A percentile compares a stretch with the other conserved stretches of the same genome.
phyloP scores from a whole-genome alignment of 2,329 filamentous ascomycete genomes.

The Fusarium verticillioides region DNA sequence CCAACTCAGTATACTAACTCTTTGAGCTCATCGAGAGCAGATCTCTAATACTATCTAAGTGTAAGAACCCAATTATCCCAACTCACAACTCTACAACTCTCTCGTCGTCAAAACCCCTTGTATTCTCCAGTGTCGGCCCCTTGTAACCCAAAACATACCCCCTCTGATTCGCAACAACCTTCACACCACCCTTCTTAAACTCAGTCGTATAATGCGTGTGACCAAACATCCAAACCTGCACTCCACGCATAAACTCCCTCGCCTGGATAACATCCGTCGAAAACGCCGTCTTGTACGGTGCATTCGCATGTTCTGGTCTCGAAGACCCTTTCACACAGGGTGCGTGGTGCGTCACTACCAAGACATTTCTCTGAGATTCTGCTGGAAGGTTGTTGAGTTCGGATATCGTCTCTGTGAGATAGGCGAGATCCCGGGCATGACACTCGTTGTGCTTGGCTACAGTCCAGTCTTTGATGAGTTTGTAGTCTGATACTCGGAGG shows the following conservation, averaged over 20 bases:
- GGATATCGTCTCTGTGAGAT: constrained; percentile 58
- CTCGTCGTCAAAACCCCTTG: constrained; percentile 39
- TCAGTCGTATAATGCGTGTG: constrained; percentile 60
- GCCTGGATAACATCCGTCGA: constrained; percentile 58
- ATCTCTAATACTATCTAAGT: neutral
- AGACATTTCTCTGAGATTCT: constrained; percentile 44
- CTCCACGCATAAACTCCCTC: constrained; percentile 49
- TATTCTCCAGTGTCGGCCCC: constrained; percentile 40
- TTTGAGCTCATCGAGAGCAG: neutral
- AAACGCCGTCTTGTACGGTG: constrained; percentile 62
- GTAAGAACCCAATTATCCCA: neutral
- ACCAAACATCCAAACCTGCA: constrained; percentile 57
- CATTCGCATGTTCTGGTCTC: constrained; percentile 59
- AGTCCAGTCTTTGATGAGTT: constrained; percentile 63
- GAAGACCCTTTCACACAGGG: constrained; percentile 62
- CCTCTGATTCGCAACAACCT: constrained; percentile 59
- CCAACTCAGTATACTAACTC: neutral
- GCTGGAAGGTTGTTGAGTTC: constrained; percentile 28
- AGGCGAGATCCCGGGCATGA: constrained; percentile 60
- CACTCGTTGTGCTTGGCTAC: constrained; percentile 59
- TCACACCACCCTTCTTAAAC: constrained; percentile 47
- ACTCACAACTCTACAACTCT: constrained; percentile 39
- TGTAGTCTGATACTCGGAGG: constrained; percentile 63
- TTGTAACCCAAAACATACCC: constrained; percentile 51
- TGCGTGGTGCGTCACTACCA: constrained; percentile 69